Evolutionary conservation across 768 basidiomycete genomes (phyloP).

Genomic region (Tulasnella sp.): DNA sequence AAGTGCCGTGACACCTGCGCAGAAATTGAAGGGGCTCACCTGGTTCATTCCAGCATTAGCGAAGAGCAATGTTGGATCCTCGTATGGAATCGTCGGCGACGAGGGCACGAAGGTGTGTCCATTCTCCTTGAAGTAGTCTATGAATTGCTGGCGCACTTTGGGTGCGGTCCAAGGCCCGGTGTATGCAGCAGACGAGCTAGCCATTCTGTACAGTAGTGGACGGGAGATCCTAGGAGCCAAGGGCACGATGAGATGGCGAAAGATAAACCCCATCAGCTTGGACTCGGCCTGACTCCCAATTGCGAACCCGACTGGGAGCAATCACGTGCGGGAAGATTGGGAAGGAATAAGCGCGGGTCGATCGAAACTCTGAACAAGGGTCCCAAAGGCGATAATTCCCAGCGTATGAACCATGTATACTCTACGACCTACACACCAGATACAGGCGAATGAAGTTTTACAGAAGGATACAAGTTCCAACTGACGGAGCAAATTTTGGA

Average conservation of each 20-base stretch:
- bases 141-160: slow-evolving; percentile 82
- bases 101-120: slow-evolving; percentile 87
- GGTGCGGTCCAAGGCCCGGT: slow-evolving; percentile 62
- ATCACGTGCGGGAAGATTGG: slow-evolving; percentile 21
- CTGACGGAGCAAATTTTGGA: too few species aligned
- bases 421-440: too few species aligned
- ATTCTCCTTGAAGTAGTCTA: slow-evolving; percentile 76
- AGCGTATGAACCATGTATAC: not conserved
- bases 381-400: not conserved
- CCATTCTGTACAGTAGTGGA: not conserved
- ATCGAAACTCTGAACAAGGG: not conserved
- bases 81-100: slow-evolving; percentile 91
- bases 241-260: slow-evolving; percentile 11
- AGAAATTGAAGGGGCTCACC: slow-evolving; percentile 39
- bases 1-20: not conserved
- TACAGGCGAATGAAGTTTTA: too few species aligned
- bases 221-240: not conserved
- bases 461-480: too few species aligned
- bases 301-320: slow-evolving; percentile 7
- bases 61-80: slow-evolving; percentile 95
- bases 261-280: slow-evolving; percentile 25
- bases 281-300: slow-evolving; percentile 24
- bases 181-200: slow-evolving; percentile 16
- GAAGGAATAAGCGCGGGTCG: not conserved
- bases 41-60: slow-evolving; percentile 99